phyloP scores from a whole-genome alignment of 495 filamentous ascomycete genomes.

The Apodospora peruviana region DNA sequence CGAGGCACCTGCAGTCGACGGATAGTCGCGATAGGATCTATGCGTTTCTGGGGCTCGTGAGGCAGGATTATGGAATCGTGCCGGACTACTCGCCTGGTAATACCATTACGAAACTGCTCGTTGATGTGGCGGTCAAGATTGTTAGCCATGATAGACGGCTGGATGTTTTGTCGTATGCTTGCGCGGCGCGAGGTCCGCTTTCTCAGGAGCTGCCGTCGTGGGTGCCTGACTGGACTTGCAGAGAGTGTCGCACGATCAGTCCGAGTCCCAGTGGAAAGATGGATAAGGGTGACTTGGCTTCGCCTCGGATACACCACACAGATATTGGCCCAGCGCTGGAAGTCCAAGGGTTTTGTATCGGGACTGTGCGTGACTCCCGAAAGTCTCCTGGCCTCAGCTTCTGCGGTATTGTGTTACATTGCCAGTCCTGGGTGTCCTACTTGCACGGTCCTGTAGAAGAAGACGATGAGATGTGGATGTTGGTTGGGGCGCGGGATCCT shows the following conservation, averaged over 20 bases:
- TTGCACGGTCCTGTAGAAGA: not conserved
- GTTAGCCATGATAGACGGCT: not conserved
- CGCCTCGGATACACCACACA: not conserved
- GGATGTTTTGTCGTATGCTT: slow-evolving; percentile 3
- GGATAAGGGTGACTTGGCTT: not conserved
- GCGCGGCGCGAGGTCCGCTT: not conserved
- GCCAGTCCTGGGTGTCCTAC: not conserved
- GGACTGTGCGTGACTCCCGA: too few relatives aligned
- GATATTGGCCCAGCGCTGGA: too few relatives aligned
- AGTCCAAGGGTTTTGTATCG: too few relatives aligned
- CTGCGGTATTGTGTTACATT: not conserved
- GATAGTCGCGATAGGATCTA: slow-evolving; percentile 5
- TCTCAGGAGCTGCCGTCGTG: not conserved
- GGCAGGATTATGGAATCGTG: slow-evolving; percentile 4
- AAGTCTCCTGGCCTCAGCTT: not conserved
- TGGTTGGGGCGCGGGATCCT: not conserved
- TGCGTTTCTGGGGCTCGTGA: slow-evolving; percentile 5
- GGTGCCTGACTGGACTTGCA: not conserved
- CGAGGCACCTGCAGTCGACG: not conserved
- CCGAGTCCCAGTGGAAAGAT: not conserved
- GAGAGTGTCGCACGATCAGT: not conserved
- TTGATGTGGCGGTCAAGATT: not conserved
- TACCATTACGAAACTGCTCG: not conserved
- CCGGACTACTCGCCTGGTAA: slow-evolving; percentile 2
- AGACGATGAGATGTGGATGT: not conserved